Evolutionary conservation across 345 rosid genomes (phyloP), one percentile per base, ranked within the genome.

Genomic region (Salix brachista): DNA sequence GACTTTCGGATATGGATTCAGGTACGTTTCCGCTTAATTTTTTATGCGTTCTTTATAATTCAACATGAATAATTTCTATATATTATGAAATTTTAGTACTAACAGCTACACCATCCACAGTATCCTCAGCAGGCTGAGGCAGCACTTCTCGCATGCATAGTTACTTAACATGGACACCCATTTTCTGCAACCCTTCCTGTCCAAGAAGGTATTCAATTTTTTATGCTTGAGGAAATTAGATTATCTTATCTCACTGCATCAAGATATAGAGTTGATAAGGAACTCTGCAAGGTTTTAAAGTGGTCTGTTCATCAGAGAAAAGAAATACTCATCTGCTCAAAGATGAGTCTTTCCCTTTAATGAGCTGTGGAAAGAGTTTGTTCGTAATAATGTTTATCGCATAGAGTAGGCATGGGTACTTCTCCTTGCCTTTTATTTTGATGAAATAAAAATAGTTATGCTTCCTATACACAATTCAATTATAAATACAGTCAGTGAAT

Each of bases 141-240:
- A 28, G 28, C 28, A 28, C 28, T 28, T 28, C 28, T 28, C 28
- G 28, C 28, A 28, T 28, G 28, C 28, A 28, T 28, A 28, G 65
- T 67, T 83, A 67, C 73, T 69, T 70, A 52, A 83, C 78, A 74
- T 76, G 74, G 26, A 80, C 69, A 77, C 86, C 73, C 17, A 79
- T 80, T 1, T 9, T 56, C 34, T 76, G 79, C 50, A 76, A 42
- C n/a, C 62, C 78, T 71, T 84, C 86, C 89, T 87, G 83, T 64
- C 48, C 76, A 70, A 76, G 62, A 67, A 65, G 28, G 46, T 42
- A 75, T 46, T 52, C 76, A 83, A 72, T 32, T 19, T 28, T 28
- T 28, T 28, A 28, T 28, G 28, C 28, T 28, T 28, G 28, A 28
- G 28, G 28, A 28, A 28, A 28, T 28, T 28, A 28, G 28, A 28